Evolutionary conservation across 805 yeast genomes (phyloP).

Genomic region (Ascoidea tarda): DNA sequence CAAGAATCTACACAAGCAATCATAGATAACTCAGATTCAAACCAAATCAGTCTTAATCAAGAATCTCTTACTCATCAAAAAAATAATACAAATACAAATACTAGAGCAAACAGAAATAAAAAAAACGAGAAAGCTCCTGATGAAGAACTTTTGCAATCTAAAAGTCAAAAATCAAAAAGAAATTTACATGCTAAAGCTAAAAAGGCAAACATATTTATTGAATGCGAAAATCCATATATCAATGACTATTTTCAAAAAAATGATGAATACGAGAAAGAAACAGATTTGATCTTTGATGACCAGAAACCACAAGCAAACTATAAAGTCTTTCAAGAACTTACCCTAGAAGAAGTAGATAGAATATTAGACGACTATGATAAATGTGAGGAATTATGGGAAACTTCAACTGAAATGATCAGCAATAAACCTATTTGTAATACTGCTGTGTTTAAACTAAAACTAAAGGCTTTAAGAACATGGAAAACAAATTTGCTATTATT

Average conservation of each 20-base stretch:
- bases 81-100: too few relatives aligned
- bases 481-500: slow-evolving; percentile 16
- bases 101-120: background rate
- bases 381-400: slow-evolving; percentile 69
- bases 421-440: slow-evolving; percentile 64
- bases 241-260: background rate
- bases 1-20: background rate
- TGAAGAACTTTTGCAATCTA: background rate
- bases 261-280: background rate
- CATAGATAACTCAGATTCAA: background rate
- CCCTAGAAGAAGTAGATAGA: slow-evolving; percentile 35
- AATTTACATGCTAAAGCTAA: background rate
- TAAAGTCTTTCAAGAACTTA: slow-evolving; percentile 15
- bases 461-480: slow-evolving; percentile 81
- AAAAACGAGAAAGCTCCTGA: background rate
- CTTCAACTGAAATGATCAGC: slow-evolving; percentile 57
- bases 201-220: background rate
- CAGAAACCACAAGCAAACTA: background rate
- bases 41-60: background rate
- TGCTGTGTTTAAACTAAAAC: slow-evolving; percentile 44
- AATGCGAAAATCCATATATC: background rate
- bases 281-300: background rate
- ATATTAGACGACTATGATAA: slow-evolving; percentile 48
- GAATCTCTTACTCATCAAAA: background rate
- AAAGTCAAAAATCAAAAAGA: background rate